A percentile compares a stretch with the other conserved stretches of the same genome.
These are phyloP conservation scores for Rhytidhysteron rufulum DNA, from an alignment of 2,329 filamentous ascomycete species.

Conservation along the genomic window DNA sequence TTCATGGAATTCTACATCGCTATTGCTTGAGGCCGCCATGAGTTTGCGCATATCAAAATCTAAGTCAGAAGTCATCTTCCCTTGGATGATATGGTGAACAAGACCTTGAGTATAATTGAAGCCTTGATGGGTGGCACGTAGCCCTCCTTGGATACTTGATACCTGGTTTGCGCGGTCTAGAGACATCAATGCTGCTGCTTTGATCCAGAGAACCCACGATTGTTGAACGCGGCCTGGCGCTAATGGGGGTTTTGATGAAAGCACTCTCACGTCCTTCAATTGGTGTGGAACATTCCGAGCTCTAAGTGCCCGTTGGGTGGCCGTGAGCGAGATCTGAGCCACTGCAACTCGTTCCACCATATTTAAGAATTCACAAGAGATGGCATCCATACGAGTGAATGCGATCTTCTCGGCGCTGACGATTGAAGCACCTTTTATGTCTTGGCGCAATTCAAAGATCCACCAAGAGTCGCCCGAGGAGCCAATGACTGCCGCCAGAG, in stretches of 20 bases:
- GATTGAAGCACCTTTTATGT: conserved; percentile 18
- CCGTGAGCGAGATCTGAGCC: conserved; percentile 24
- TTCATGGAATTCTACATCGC: conserved; percentile 60
- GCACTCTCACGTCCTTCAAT: background rate
- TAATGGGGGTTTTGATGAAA: background rate
- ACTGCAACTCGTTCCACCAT: conserved; percentile 39
- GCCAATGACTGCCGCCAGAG: conserved; percentile 55
- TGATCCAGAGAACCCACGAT: conserved; percentile 26
- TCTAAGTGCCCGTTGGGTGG: conserved; percentile 20
- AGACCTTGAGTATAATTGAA: conserved; percentile 21
- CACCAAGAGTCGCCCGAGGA: conserved; percentile 35
- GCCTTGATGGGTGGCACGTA: conserved; percentile 30
- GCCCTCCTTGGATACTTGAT: conserved; percentile 24
- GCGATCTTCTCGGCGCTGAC: conserved; percentile 24
- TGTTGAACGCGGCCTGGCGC: conserved; percentile 8
- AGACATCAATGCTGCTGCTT: conserved; percentile 23
- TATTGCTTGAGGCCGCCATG: conserved; percentile 47
- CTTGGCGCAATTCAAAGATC: conserved; percentile 24
- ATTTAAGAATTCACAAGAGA: conserved; percentile 23
- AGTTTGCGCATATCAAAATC: conserved; percentile 35
- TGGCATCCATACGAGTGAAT: conserved; percentile 17
- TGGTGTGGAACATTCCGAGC: conserved; percentile 1
- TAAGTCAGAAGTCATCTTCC: conserved; percentile 34
- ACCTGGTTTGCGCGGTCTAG: conserved; percentile 14
- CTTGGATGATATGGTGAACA: conserved; percentile 39